These are phyloP conservation scores for Dactylella cylindrospora DNA, from an alignment of 2,329 filamentous ascomycete species.

Conservation along the genomic window DNA sequence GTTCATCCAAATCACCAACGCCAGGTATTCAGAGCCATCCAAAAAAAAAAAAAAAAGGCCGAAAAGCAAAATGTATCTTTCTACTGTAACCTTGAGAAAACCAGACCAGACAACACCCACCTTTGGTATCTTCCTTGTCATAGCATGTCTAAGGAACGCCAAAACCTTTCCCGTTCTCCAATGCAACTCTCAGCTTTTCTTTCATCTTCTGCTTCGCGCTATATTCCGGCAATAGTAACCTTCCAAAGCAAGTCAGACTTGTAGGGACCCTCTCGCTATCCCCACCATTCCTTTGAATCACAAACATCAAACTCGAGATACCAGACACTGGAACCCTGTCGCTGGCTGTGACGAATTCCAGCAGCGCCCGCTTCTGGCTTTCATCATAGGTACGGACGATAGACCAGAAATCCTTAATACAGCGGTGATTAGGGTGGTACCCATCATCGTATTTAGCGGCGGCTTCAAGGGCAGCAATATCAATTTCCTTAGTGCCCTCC, in stretches of 20 bases:
- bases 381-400: constrained; percentile 70
- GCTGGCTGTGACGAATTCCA: constrained; percentile 94
- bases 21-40: too few relatives aligned
- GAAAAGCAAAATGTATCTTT: too few relatives aligned
- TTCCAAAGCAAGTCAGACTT: constrained; percentile 91
- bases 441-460: constrained; percentile 76
- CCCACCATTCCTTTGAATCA: constrained; percentile 74
- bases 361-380: constrained; percentile 70
- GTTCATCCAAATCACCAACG: too few relatives aligned
- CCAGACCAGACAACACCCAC: too few relatives aligned
- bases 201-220: constrained; percentile 65
- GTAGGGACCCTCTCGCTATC: constrained; percentile 68
- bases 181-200: constrained; percentile 76
- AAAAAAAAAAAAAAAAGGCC: constrained; percentile 1
- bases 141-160: constrained; percentile 79
- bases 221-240: constrained; percentile 82
- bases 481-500: constrained; percentile 80
- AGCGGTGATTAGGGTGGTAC: constrained; percentile 69
- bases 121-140: too few relatives aligned
- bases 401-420: constrained; percentile 80
- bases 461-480: constrained; percentile 70
- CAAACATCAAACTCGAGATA: constrained; percentile 76
- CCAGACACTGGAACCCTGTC: constrained; percentile 88
- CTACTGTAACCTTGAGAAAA: too few relatives aligned
- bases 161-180: constrained; percentile 87